Percentiles rank a stretch among this genome's conserved stretches.
Conservation (phyloP, 345 rosid genomes). For the Aegle marmelos region DNA sequence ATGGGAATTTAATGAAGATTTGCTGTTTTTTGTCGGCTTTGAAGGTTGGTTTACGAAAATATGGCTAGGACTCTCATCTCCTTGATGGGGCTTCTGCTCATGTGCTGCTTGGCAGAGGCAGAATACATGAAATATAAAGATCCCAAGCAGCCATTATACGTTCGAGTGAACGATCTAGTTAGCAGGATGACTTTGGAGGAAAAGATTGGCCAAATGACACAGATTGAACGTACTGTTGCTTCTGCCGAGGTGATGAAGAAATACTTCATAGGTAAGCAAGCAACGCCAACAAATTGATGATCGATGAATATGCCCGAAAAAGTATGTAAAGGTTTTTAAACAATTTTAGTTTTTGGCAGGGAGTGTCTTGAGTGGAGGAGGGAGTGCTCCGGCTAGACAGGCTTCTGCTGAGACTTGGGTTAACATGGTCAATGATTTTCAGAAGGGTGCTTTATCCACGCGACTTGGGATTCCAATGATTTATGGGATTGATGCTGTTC, state of each 20-base stretch:
- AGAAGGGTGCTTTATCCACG: slow-evolving; percentile 53
- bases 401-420: slow-evolving; percentile 56
- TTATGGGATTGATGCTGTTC: slow-evolving; percentile 89
- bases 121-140: slow-evolving; percentile 44
- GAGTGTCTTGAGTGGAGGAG: slow-evolving; percentile 68
- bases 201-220: slow-evolving; percentile 59
- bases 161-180: slow-evolving; percentile 44
- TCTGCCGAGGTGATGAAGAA: slow-evolving; percentile 51
- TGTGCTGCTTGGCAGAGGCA: slow-evolving; percentile 28
- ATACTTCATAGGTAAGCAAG: slow-evolving; percentile 59
- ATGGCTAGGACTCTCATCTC: slow-evolving; percentile 32
- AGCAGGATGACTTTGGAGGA: slow-evolving; percentile 52
- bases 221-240: slow-evolving; percentile 44
- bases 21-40: background rate
- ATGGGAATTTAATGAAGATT: background rate
- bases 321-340: background rate
- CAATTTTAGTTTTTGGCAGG: slow-evolving; percentile 24
- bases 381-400: slow-evolving; percentile 43
- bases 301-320: background rate
- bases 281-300: background rate
- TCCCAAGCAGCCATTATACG: slow-evolving; percentile 42
- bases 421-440: slow-evolving; percentile 40
- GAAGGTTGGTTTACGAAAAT: background rate
- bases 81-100: slow-evolving; percentile 28
- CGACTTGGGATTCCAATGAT: slow-evolving; percentile 82